Conservation (phyloP, 2,329 filamentous ascomycete genomes). For the Paecilomyces variotii region DNA sequence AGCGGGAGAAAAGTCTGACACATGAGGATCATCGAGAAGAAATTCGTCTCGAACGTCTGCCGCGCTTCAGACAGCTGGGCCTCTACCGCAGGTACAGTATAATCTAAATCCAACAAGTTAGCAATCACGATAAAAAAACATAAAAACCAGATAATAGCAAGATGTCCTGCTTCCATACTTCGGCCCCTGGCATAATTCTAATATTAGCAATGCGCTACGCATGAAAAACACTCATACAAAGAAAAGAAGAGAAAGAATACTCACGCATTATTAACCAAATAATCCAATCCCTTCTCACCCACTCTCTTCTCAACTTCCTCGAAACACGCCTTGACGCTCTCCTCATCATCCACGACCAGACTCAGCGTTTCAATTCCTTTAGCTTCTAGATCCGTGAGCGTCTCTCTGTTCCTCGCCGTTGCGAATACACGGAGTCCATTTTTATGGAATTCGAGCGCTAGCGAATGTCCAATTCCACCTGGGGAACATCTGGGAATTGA, state of each 20-base stretch:
- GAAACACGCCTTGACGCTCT: conserved; percentile 42
- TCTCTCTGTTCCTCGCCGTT: conserved; percentile 45
- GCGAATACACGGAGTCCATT: conserved; percentile 50
- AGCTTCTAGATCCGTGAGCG: conserved; percentile 42
- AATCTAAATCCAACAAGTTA: conserved; percentile 28
- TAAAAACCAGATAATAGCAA: background rate
- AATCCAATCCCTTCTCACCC: conserved; percentile 43
- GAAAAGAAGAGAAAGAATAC: conserved; percentile 4
- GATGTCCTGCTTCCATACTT: conserved; percentile 2
- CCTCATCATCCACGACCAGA: conserved; percentile 44
- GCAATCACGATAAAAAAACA: background rate
- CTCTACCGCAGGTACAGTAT: conserved; percentile 51
- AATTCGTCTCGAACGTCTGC: conserved; percentile 45
- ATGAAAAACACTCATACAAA: background rate
- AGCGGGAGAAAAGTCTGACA: conserved; percentile 50
- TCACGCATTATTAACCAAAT: conserved; percentile 52
- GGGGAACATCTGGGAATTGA: conserved; percentile 36
- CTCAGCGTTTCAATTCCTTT: conserved; percentile 47
- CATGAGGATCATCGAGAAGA: conserved; percentile 51
- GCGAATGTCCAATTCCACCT: conserved; percentile 51
- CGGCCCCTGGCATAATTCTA: conserved; percentile 8
- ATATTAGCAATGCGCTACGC: background rate
- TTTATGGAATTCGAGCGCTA: conserved; percentile 50
- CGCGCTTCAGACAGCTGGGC: conserved; percentile 42
- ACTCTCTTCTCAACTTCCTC: conserved; percentile 40